Evolutionary conservation across 1,284 basidiomycete species (phyloP), one percentile per base, ranked within the genome.

Genomic region (Athelia sp.): DNA sequence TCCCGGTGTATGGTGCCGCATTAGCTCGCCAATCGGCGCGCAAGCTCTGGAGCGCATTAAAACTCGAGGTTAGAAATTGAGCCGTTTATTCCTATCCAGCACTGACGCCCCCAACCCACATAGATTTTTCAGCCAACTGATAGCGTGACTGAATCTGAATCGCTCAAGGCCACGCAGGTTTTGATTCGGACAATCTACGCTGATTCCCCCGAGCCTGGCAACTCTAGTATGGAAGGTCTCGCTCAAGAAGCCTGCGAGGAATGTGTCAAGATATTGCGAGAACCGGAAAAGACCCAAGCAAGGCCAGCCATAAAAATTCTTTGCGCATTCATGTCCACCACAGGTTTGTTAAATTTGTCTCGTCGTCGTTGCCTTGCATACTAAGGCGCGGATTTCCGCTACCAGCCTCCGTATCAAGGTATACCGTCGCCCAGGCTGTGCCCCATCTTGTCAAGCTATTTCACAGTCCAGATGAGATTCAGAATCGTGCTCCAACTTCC

Each of bases 81-180:
- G 13, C 4, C 13, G n/a, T 21, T 14, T 18, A 40, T 29, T 13
- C 26, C 26, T 13, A 4, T 29, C 26, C 13, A 29, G 26, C 45
- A 48, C 15, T 51, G 45, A 13, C 14, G 34, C 47, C 11, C 34
- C 42, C 18, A 35, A 51, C 17, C 49, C 29, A 52, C 49, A 45
- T 29, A 96, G 92, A 88, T 97, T 24, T 90, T 96, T 65, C 93
- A 96, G 74, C 90, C 94, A 0, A 87, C 84, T 3, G 92, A 97
- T 62, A 51, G 69, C 4, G 66, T 78, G 17, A 89, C 89, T 9
- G 89, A 94, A 62, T 71, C 73, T 40, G 78, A 82, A 45, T 87
- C 93, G 0, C 70, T 96, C 29, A 74, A 76, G 40, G 77, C 90
- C 0, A 76, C 84, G 0, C 84, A 87, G 57, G 72, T 78, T 4